phyloP scores from a whole-genome alignment of 306 rosid species.

The Medicago truncatula region DNA sequence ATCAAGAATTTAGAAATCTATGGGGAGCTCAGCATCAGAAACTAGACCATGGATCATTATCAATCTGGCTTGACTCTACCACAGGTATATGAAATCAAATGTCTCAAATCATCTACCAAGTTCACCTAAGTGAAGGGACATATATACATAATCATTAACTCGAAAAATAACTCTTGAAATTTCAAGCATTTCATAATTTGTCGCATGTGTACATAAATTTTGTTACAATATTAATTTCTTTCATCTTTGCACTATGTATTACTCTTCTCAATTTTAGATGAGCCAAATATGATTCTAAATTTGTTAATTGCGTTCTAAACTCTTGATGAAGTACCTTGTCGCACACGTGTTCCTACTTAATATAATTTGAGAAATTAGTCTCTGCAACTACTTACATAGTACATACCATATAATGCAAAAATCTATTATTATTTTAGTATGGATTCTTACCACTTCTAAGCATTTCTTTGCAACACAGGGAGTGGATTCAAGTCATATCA shows the following conservation, averaged over 20 bases:
- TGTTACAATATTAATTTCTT: neutral
- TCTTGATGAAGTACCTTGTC: neutral
- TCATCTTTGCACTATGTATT: neutral
- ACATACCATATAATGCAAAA: no score
- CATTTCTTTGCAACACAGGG: slow-evolving; percentile 51
- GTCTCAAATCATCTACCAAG: neutral
- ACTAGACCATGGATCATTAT: slow-evolving; percentile 59
- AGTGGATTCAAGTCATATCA: slow-evolving; percentile 87
- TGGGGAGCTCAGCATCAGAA: slow-evolving; percentile 91
- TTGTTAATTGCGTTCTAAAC: neutral
- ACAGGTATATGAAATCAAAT: slow-evolving; percentile 55
- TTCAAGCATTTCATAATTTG: neutral
- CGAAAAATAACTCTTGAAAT: neutral
- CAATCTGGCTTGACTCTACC: slow-evolving; percentile 73
- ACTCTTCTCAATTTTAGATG: neutral
- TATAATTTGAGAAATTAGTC: neutral
- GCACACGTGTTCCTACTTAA: no score
- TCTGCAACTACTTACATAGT: neutral
- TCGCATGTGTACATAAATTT: neutral
- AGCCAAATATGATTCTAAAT: neutral
- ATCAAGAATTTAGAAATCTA: slow-evolving; percentile 64
- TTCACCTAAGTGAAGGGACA: neutral
- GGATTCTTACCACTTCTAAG: neutral
- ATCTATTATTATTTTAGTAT: no score
- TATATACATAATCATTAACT: neutral